Evolutionary conservation across 2,329 filamentous ascomycete genomes (phyloP).

Genomic region (Cladophialophora chaetospira): DNA sequence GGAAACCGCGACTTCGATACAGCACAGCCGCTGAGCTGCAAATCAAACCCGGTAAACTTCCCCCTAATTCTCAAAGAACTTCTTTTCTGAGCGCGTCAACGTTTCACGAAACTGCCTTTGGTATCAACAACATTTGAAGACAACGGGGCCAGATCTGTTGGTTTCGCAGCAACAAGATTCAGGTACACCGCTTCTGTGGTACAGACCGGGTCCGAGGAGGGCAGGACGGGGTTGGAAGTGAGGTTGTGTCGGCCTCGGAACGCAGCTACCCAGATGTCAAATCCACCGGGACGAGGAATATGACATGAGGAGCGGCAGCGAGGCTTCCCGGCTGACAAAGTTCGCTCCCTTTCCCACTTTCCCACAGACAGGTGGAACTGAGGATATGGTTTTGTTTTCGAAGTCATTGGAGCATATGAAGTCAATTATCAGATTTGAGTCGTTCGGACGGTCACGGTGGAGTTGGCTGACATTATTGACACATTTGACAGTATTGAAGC

Average conservation of each 20-base stretch:
- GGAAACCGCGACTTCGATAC: no score
- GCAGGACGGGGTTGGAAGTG: slow-evolving; percentile 5
- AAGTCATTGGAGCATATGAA: not conserved
- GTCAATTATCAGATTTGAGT: not conserved
- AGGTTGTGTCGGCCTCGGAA: slow-evolving; percentile 11
- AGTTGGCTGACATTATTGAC: no score
- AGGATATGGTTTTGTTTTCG: not conserved
- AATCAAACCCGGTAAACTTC: no score
- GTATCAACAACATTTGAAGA: not conserved
- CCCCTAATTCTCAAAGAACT: no score
- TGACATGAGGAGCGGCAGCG: slow-evolving; percentile 12
- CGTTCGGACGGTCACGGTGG: not conserved
- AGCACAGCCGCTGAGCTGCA: no score
- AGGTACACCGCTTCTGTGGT: not conserved
- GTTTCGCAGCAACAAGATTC: not conserved
- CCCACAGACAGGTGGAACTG: not conserved
- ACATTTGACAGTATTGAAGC: no score
- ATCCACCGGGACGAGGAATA: slow-evolving; percentile 13
- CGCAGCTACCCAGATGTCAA: slow-evolving; percentile 23
- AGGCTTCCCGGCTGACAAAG: not conserved
- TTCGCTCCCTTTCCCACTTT: not conserved
- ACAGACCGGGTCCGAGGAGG: slow-evolving; percentile 6
- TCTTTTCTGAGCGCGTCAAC: not conserved
- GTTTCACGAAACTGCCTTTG: not conserved
- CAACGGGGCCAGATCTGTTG: not conserved